phyloP scores from a whole-genome alignment of 2,329 filamentous ascomycete species.

The Pezizomycotina sp. region DNA sequence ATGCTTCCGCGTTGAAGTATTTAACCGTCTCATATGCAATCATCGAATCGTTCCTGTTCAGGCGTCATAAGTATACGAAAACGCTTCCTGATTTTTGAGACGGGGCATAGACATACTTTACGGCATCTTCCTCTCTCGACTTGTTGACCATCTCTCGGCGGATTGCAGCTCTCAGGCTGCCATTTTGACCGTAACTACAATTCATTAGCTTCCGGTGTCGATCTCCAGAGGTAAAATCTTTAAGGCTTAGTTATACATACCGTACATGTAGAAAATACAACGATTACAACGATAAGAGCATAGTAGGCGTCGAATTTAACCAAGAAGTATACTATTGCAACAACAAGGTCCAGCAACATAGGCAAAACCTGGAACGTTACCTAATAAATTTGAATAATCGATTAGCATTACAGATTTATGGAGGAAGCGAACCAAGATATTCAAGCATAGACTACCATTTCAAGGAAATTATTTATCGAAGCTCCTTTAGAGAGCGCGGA shows the following conservation, averaged over 20 bases:
- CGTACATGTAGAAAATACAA: conserved; percentile 88
- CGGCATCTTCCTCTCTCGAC: conserved; percentile 84
- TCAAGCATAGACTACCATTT: too few relatives aligned
- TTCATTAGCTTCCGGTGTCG: too few relatives aligned
- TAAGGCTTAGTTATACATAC: too few relatives aligned
- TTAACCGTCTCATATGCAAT: conserved; percentile 95
- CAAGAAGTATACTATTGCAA: conserved; percentile 71
- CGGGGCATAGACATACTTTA: conserved; percentile 44
- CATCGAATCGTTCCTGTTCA: conserved; percentile 68
- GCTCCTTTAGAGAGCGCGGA: conserved; percentile 92
- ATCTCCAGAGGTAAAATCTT: too few relatives aligned
- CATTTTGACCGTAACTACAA: conserved; percentile 93
- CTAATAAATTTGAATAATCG: too few relatives aligned
- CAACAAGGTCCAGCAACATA: conserved; percentile 76
- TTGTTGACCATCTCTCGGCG: conserved; percentile 88
- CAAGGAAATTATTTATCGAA: conserved; percentile 89
- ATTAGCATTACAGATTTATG: too few relatives aligned
- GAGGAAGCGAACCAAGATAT: too few relatives aligned
- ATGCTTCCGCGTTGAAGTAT: conserved; percentile 72
- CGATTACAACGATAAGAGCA: conserved; percentile 71
- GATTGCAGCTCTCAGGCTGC: conserved; percentile 84
- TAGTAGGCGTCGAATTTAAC: conserved; percentile 73
- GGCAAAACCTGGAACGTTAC: conserved; percentile 91
- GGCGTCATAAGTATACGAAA: conserved; percentile 1
- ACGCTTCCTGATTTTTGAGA: conserved; percentile 6